Conservation (phyloP, 2,329 filamentous ascomycete species). For the Teratosphaeria zuluensis region DNA sequence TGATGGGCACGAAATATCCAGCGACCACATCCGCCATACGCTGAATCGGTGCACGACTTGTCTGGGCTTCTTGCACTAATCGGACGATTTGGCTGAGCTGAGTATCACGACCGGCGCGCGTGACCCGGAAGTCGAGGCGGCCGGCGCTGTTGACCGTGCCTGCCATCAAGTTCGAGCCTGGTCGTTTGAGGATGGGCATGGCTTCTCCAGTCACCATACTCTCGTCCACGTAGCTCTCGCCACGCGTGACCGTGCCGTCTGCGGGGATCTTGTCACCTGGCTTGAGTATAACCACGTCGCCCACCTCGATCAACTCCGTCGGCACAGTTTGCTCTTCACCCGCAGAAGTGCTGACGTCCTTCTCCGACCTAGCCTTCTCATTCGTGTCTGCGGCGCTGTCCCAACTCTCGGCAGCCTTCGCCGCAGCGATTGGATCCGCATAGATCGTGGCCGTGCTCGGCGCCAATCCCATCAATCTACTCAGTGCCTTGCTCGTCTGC, state of each 20-base stretch:
- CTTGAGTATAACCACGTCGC: slow-evolving; percentile 83
- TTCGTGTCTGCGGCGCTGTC: slow-evolving; percentile 39
- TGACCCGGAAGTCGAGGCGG: slow-evolving; percentile 84
- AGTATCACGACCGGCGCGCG: slow-evolving; percentile 84
- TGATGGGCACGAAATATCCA: slow-evolving; percentile 86
- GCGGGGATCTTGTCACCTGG: slow-evolving; percentile 96
- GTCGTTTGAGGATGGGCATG: slow-evolving; percentile 84
- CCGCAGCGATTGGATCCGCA: slow-evolving; percentile 81
- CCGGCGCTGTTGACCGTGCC: slow-evolving; percentile 94
- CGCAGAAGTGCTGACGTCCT: slow-evolving; percentile 40
- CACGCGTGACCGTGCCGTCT: slow-evolving; percentile 76
- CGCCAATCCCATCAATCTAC: slow-evolving; percentile 86
- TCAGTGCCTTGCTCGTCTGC: slow-evolving; percentile 88
- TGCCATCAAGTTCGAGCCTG: slow-evolving; percentile 71
- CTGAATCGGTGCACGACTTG: slow-evolving; percentile 87
- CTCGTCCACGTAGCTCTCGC: slow-evolving; percentile 90
- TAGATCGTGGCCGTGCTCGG: slow-evolving; percentile 98
- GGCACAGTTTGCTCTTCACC: slow-evolving; percentile 80
- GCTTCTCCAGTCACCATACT: slow-evolving; percentile 98
- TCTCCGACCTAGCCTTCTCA: slow-evolving; percentile 26
- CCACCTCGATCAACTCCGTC: slow-evolving; percentile 87
- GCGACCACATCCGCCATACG: slow-evolving; percentile 82
- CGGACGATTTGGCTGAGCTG: slow-evolving; percentile 97
- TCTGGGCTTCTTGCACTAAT: slow-evolving; percentile 96
- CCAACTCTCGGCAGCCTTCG: slow-evolving; percentile 81